Base-by-base conservation (phyloP, 139 green algal genomes). In the Tetraselmis chui region DNA sequence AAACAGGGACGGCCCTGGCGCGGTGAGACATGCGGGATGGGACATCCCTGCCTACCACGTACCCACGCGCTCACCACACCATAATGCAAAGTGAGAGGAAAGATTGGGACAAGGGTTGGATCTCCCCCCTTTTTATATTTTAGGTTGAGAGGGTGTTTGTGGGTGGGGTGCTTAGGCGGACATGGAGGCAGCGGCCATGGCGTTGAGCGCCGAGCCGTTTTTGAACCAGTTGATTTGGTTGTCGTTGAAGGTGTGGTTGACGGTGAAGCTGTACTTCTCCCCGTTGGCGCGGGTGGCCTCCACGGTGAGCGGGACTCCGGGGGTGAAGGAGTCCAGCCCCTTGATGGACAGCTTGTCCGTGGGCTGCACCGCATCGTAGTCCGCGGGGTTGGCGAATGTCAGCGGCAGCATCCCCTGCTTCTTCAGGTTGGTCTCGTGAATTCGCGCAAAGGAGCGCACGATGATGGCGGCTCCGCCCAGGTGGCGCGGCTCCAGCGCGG, bases 401-500 rank as follows among this genome's bases (percentile, higher is more conserved):
- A 97, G 89, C 0, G 93, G 93, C 84, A 97, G 89, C 89, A 97
- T 91, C 82, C 93, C 93, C 88, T 97, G 94, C 92, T 98, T 98
- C 90, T 98, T 98, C 76, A 98, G 90, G 90, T 98, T 98, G 81
- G 95, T 98, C 88, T 98, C 95, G 85, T 98, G 95, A 85, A 98
- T 98, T 85, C 95, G 94, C 1, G 95, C 95, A 86, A 98, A 98
- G 1, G 88, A 94, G 91, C 97, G 97, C 78, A 98, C 94, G 27
- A 98, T 91, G 76, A 98, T 91, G 28, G 95, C 95, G 45, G 89
- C 84, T 32, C 90, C 95, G 81, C 95, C 83, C 81, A 98, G 88
- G 90, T 98, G 95, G 84, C 95, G 89, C 22, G 95, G 95, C 93
- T 98, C 95, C 81, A 98, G 93, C 0, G 95, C 95, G 28, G 95